Base-by-base conservation (phyloP, 345 rosid genomes). In the Linum lewisii region DNA sequence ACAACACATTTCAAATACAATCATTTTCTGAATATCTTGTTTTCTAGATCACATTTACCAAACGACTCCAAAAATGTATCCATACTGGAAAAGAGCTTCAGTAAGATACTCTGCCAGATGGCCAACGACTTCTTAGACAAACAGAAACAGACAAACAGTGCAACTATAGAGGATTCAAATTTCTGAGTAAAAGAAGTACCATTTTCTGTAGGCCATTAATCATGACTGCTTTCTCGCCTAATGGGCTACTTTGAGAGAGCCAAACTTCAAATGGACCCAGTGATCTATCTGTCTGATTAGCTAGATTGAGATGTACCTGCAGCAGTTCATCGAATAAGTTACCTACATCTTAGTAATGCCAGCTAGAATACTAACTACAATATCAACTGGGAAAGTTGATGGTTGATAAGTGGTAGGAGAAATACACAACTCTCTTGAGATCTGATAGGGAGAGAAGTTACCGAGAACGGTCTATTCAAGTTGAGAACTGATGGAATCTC, bases 241-340 rank as follows among this genome's bases (percentile, higher is more conserved):
- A 74, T 42, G 79, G 69, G 69, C 77, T 85, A 69, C 70, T 76
- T 72, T 80, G 78, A 4, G 92, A 76, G 67, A 90, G 55, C 72
- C 84, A 77, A 62, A 87, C 81, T 73, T 87, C 92, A 51, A 93
- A 93, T 49, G 97, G 92, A 29, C 96, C 97, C 72, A 81, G 66
- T 59, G 78, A 79, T 63, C 69, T 84, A 55, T 89, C 96, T 2
- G 81, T 85, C 72, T 75, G 86, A 79, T 90, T 93, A 69, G 69
- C 70, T 66, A 93, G 85, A 66, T 80, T 89, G 74, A 89, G 61
- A 70, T 61, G 76, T 56, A 91, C 82, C 99, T 93, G 79, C 45
- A 62, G 59, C 60, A 56, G 57, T 45, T 16, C 60, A 61, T 26
- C 0, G 38, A 25, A 68, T 76, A 74, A 73, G 59, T 64, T 67